These are phyloP conservation scores for Rhodotorula sp. DNA, from an alignment of 1,284 basidiomycete species.

Conservation along the genomic window DNA sequence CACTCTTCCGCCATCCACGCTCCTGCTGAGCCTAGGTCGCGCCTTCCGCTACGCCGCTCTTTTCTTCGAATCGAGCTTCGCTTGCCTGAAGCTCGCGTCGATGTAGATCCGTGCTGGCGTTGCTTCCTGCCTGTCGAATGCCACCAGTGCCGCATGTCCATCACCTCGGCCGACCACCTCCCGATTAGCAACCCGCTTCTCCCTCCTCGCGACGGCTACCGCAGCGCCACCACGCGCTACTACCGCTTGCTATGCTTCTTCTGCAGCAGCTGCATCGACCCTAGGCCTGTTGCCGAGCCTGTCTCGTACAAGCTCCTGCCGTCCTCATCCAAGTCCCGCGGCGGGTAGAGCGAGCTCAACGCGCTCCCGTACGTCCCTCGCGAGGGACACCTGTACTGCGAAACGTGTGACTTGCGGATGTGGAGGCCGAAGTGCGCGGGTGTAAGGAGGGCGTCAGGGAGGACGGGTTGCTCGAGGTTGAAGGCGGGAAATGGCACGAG, in stretches of 20 bases:
- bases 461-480: conserved; percentile 67
- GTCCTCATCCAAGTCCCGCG: conserved; percentile 47
- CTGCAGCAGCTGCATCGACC: conserved; percentile 95
- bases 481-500: conserved; percentile 71
- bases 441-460: conserved; percentile 82
- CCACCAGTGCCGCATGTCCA: conserved; percentile 92
- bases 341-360: conserved; percentile 57
- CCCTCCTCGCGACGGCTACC: conserved; percentile 8
- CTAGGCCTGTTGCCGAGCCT: conserved; percentile 83
- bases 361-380: conserved; percentile 79
- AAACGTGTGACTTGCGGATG: conserved; percentile 83
- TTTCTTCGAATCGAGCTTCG: too few relatives aligned
- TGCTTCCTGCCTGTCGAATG: too few relatives aligned
- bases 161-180: conserved; percentile 92
- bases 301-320: conserved; percentile 44
- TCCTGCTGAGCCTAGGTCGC: too few relatives aligned
- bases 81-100: too few relatives aligned
- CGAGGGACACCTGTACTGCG: conserved; percentile 92
- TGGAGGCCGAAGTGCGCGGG: conserved; percentile 82
- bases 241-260: conserved; percentile 99
- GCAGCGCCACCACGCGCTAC: conserved; percentile 47
- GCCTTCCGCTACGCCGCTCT: too few relatives aligned
- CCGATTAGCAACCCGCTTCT: conserved; percentile 72
- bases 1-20: too few relatives aligned
- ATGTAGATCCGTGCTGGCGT: too few relatives aligned